Conservation (phyloP, 768 basidiomycete species). For the Nidularia pulvinata region DNA sequence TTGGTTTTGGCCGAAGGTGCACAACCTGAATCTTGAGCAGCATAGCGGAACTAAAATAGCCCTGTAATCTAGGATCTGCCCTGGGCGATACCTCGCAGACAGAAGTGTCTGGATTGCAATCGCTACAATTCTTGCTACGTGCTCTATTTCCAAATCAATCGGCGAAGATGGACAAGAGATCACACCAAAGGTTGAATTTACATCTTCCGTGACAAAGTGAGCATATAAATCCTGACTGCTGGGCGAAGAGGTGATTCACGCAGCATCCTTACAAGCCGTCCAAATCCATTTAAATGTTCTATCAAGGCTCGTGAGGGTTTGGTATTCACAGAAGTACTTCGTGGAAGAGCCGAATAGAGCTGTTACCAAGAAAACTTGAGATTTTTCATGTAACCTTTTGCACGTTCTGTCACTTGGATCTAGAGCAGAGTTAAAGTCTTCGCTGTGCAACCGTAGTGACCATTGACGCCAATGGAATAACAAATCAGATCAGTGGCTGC, state of each 20-base stretch:
- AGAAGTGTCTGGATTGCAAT: slow-evolving; percentile 29
- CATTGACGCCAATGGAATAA: no score
- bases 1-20: slow-evolving; percentile 25
- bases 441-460: no score
- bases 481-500: no score
- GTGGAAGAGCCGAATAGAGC: no score
- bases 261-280: slow-evolving; percentile 12
- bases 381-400: no score
- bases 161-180: slow-evolving; percentile 14
- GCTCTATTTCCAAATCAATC: slow-evolving; percentile 15
- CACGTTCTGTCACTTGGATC: no score
- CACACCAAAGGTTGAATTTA: slow-evolving; percentile 27
- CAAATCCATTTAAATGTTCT: slow-evolving; percentile 19
- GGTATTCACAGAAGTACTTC: no score
- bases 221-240: not conserved
- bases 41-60: not conserved
- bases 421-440: no score
- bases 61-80: slow-evolving; percentile 22
- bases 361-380: no score
- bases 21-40: not conserved
- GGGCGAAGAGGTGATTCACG: not conserved
- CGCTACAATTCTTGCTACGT: slow-evolving; percentile 22
- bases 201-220: slow-evolving; percentile 30
- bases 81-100: slow-evolving; percentile 42
- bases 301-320: slow-evolving; percentile 11